phyloP scores from a whole-genome alignment of 2,329 filamentous ascomycete genomes.

The Lasiodiplodia theobromae region DNA sequence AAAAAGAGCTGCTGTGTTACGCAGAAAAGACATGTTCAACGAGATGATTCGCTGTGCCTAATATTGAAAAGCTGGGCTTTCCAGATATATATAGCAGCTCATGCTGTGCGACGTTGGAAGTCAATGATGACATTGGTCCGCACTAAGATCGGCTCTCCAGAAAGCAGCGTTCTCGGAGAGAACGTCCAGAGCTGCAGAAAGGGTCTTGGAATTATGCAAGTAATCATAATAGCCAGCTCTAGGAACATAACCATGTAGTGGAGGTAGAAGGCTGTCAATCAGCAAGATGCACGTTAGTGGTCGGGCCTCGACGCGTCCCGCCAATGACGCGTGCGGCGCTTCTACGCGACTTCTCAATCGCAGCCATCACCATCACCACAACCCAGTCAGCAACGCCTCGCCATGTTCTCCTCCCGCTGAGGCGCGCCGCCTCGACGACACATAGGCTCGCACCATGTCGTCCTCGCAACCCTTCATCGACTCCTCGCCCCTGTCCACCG shows the following conservation, averaged over 20 bases:
- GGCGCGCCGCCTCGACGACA: constrained; percentile 22
- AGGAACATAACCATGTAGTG: neutral
- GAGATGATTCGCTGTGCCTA: neutral
- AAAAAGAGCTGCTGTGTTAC: constrained; percentile 18
- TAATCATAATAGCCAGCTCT: neutral
- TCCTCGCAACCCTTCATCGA: constrained; percentile 56
- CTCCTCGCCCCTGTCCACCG: constrained; percentile 55
- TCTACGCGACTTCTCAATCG: neutral
- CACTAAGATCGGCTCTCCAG: constrained; percentile 6
- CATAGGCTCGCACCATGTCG: constrained; percentile 46
- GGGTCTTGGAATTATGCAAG: neutral
- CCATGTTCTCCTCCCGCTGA: constrained; percentile 15
- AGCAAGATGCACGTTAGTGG: neutral
- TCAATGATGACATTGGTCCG: constrained; percentile 33
- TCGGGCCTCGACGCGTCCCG: neutral
- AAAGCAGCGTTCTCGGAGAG: neutral
- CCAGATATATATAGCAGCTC: constrained; percentile 12
- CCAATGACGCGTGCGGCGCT: constrained; percentile 25
- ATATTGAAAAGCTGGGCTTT: neutral
- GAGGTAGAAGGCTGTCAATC: neutral
- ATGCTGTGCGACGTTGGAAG: constrained; percentile 6
- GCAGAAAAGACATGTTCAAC: constrained; percentile 26
- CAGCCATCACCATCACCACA: constrained; percentile 1
- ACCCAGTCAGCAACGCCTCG: neutral
- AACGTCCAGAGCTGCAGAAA: neutral